Conservation (phyloP, 2,329 filamentous ascomycete genomes). For the Phaeomoniella chlamydospora region DNA sequence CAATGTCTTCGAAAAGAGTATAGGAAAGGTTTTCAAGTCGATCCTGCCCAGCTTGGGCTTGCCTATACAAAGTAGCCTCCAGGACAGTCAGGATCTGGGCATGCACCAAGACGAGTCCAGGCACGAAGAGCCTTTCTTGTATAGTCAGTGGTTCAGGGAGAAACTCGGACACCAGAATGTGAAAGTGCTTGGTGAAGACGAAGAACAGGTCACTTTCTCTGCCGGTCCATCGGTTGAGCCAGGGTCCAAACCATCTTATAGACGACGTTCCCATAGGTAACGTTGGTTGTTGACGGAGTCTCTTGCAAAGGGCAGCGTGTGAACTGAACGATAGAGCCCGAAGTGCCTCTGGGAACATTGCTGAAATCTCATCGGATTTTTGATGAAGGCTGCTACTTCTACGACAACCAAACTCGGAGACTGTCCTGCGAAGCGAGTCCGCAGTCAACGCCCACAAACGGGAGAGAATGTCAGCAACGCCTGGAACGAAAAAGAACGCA, state of each 20-base stretch:
- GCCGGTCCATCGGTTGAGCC: constrained; percentile 75
- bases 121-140: constrained; percentile 49
- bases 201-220: constrained; percentile 82
- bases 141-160: constrained; percentile 40
- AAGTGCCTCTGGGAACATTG: constrained; percentile 55
- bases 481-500: constrained; percentile 84
- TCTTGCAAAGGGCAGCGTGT: constrained; percentile 42
- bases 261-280: constrained; percentile 54
- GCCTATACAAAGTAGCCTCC: constrained; percentile 63
- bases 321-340: constrained; percentile 48
- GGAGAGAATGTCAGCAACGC: constrained; percentile 68
- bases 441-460: constrained; percentile 64
- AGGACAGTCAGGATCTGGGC: constrained; percentile 66
- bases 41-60: constrained; percentile 27
- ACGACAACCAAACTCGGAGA: constrained; percentile 53
- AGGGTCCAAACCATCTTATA: constrained; percentile 74
- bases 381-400: constrained; percentile 33
- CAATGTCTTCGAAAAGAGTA: constrained; percentile 44
- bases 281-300: constrained; percentile 50
- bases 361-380: constrained; percentile 47
- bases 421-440: constrained; percentile 54
- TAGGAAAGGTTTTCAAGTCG: constrained; percentile 38
- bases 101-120: constrained; percentile 67
- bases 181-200: constrained; percentile 80
- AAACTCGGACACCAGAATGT: constrained; percentile 63